A percentile compares a stretch with the other conserved stretches of the same genome.
Evolutionary conservation across 2,329 filamentous ascomycete species (phyloP).

Genomic region (Cercospora nicotianae): DNA sequence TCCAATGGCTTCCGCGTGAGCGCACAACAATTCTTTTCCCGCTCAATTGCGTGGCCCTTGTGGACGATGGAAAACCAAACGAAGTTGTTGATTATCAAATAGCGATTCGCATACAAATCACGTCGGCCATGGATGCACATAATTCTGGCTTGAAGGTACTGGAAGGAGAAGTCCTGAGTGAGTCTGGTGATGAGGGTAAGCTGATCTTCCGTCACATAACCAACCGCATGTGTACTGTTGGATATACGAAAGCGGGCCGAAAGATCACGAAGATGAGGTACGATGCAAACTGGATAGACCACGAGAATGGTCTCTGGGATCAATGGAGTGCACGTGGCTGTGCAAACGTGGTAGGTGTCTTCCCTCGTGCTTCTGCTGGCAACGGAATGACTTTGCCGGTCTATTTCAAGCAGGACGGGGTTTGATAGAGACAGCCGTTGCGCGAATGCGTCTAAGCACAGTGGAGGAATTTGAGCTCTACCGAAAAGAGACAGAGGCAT

Average conservation of each 20-base stretch:
- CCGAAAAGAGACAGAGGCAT: no score
- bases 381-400: not conserved
- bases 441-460: not conserved
- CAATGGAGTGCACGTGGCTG: not conserved
- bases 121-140: not conserved
- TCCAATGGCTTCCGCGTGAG: not conserved
- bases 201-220: not conserved
- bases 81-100: not conserved
- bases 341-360: conserved; percentile 7
- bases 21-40: not conserved
- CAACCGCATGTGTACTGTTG: not conserved
- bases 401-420: conserved; percentile 6
- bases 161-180: not conserved
- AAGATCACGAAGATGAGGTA: not conserved
- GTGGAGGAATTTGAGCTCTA: not conserved
- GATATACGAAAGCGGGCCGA: conserved; percentile 5
- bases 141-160: not conserved
- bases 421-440: not conserved
- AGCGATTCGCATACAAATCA: not conserved
- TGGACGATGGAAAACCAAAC: not conserved
- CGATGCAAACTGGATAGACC: not conserved
- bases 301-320: not conserved
- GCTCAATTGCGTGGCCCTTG: not conserved
- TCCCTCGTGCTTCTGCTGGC: conserved; percentile 1
- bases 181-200: not conserved